phyloP scores from a whole-genome alignment of 2,329 filamentous ascomycete species.

The Diaporthe ampelina region DNA sequence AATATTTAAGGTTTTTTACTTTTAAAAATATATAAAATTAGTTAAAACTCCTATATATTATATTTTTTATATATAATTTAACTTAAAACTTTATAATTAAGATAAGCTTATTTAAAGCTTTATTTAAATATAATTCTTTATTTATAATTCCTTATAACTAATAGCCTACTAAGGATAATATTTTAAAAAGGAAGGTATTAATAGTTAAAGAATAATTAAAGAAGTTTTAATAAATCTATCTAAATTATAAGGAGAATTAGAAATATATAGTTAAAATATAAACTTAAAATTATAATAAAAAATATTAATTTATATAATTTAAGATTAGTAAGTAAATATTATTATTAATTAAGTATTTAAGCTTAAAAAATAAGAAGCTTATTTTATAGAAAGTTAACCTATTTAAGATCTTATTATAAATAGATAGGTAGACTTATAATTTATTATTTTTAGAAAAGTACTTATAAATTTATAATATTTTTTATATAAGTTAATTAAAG shows the following conservation, averaged over 20 bases:
- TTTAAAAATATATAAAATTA: neutral
- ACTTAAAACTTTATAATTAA: neutral
- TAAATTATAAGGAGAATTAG: neutral
- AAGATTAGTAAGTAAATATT: neutral
- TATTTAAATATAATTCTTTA: neutral
- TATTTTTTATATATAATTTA: neutral
- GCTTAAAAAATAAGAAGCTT: too few relatives aligned
- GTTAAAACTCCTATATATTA: neutral
- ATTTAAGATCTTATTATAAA: too few relatives aligned
- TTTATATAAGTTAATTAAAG: too few relatives aligned
- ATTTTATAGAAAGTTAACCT: too few relatives aligned
- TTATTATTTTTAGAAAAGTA: too few relatives aligned
- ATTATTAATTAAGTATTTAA: too few relatives aligned
- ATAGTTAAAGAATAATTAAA: neutral
- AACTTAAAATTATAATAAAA: neutral
- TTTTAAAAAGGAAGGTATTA: neutral
- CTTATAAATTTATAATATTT: too few relatives aligned
- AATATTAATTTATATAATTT: neutral
- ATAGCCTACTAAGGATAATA: neutral
- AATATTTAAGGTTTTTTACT: neutral
- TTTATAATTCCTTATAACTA: neutral
- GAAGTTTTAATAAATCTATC: neutral
- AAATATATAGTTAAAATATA: neutral
- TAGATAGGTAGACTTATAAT: too few relatives aligned
- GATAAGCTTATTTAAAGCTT: neutral